These are phyloP conservation scores for Grosmannia serpens DNA, from an alignment of 2,329 filamentous ascomycete genomes.

Conservation along the genomic window DNA sequence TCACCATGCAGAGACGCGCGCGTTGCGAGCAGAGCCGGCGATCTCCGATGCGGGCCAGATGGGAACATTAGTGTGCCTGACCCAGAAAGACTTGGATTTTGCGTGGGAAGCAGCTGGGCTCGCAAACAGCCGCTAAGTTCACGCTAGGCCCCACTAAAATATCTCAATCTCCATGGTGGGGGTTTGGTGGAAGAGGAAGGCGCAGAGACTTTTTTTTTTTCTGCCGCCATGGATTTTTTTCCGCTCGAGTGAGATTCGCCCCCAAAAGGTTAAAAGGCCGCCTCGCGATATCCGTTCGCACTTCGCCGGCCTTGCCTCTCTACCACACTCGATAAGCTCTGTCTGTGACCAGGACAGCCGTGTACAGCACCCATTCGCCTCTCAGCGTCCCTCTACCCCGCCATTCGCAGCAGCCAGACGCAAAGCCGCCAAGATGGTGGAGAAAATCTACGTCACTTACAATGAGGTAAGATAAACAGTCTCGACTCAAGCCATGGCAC, in stretches of 20 bases:
- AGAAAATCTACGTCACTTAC: conserved; percentile 85
- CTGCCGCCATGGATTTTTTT: neutral
- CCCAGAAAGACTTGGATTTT: neutral
- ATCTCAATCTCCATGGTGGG: neutral
- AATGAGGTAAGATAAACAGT: conserved; percentile 56
- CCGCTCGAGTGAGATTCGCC: neutral
- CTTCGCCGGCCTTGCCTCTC: neutral
- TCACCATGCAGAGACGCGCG: too few relatives aligned
- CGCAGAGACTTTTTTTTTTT: neutral
- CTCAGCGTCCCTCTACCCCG: too few relatives aligned
- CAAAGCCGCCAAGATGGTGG: conserved; percentile 51
- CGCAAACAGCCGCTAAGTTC: neutral
- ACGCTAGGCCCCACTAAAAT: neutral
- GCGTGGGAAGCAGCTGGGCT: neutral
- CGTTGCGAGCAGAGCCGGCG: neutral
- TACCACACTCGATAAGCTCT: too few relatives aligned
- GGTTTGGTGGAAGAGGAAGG: neutral
- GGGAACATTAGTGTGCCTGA: neutral
- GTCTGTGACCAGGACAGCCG: neutral
- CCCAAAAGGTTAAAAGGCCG: neutral
- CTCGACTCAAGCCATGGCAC: too few relatives aligned
- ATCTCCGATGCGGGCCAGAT: neutral
- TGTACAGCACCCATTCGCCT: neutral
- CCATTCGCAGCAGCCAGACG: neutral
- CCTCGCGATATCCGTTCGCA: neutral